Evolutionary conservation across 805 yeast genomes (phyloP), one percentile per base, ranked within the genome.

Genomic region (Starmerella floris): DNA sequence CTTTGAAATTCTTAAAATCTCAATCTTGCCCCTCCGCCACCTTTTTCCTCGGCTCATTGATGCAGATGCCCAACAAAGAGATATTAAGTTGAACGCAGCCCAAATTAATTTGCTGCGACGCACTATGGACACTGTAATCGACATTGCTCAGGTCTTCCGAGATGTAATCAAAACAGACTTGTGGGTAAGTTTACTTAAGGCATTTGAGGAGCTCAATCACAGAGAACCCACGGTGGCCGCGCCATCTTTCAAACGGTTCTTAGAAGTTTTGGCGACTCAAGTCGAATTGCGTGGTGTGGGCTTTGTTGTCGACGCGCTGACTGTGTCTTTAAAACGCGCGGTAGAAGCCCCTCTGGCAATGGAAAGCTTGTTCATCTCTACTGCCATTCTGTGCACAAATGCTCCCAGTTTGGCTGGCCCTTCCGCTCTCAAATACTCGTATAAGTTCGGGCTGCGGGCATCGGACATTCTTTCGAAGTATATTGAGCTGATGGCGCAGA

Each of bases 1-100:
- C 35, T 83, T 88, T 58, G 96, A 88, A 56, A 64, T 87, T 22
- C 61, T 85, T 39, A 68, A 95, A 48, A 69, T 85, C 5, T 71
- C 74, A 16, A 67, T 81, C 64, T 65, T 77, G 19, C 78, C 83
- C 0, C 61, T 85, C 16, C 69, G 77, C 23, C 68, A 65, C 25
- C 62, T 70, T 8, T 60, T 80, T 34, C 87, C 93, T 8, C 71
- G 76, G 40, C 62, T 78, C 32, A 69, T 71, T 43, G 69, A 67
- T 23, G n/a, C 43, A 10, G 22, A 25, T 2, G 26, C 39, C 3
- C 20, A 22, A 3, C 69, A 66, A 32, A 68, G 56, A 42, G 5
- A 16, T 27, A n/a, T 19, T 6, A 22, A 2, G 45, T 37, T 44
- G 9, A 37, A 25, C 23, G 27, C 35, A 3, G 43, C 39, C 30